Evolutionary conservation across 2,329 filamentous ascomycete genomes (phyloP).

Genomic region (Zasmidium citrigriseum): DNA sequence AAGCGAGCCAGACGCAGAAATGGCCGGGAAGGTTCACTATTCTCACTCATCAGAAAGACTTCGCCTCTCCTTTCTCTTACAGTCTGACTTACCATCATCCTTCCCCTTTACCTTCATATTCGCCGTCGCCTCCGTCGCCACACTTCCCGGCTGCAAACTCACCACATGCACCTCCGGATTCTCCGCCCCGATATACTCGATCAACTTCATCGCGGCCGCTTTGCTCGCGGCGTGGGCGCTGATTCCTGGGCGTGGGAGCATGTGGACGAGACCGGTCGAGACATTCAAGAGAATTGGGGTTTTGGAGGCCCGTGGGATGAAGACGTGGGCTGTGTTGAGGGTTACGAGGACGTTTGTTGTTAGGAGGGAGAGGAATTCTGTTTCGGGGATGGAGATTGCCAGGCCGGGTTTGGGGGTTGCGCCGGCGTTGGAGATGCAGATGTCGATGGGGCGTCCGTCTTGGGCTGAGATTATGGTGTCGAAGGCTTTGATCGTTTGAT

Average conservation of each 20-base stretch:
- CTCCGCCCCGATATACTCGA: constrained; percentile 9
- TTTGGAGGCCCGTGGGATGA: constrained; percentile 1
- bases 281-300: constrained; percentile 33
- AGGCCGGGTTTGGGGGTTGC: background rate
- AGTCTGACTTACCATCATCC: background rate
- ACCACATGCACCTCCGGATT: constrained; percentile 9
- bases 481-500: background rate
- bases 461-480: background rate
- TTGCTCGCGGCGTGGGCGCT: constrained; percentile 12
- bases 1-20: constrained; percentile 37
- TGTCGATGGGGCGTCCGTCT: background rate
- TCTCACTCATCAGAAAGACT: background rate
- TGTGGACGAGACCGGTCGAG: constrained; percentile 36
- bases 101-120: constrained; percentile 9
- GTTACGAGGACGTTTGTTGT: constrained; percentile 5
- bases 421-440: constrained; percentile 12
- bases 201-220: constrained; percentile 3
- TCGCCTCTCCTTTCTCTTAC: background rate
- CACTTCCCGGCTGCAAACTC: constrained; percentile 13
- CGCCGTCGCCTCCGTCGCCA: constrained; percentile 11
- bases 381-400: background rate
- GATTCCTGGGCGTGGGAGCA: constrained; percentile 14
- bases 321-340: constrained; percentile 7
- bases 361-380: background rate
- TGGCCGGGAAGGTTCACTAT: background rate